Evolutionary conservation across 1,284 basidiomycete species (phyloP), one percentile per base, ranked within the genome.

Genomic region (Sporisorium iseilematis-ciliati): DNA sequence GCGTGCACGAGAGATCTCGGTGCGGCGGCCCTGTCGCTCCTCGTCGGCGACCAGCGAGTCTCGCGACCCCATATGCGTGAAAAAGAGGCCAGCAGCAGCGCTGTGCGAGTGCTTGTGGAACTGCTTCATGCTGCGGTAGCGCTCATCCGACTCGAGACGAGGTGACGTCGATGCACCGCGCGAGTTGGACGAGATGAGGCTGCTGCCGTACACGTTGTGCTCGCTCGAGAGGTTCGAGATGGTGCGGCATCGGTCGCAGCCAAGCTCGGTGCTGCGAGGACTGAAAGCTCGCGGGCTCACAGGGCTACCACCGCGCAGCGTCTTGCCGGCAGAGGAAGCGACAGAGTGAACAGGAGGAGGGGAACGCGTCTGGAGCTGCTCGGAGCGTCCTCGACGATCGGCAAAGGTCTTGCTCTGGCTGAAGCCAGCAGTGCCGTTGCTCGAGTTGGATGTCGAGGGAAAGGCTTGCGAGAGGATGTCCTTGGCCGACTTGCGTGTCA

Each of bases 61-160:
- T 14, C 57, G 67, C 46, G 58, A 65, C 42, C 59, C 41, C 58
- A 76, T 61, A 46, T 76, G 74, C 2, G 74, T 76, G 56, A 76
- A 76, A 63, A 60, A 68, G 51, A 79, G 70, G 14, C 75, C 71
- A 23, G 75, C 77, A 31, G 65, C 64, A 14, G 77, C 77, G 52
- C 75, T 77, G 68, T 79, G 77, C 43, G 77, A 77, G 62, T 79
- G 77, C 64, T 75, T 70, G 67, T 79, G 77, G 43, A 61, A 53
- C 43, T 75, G 73, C 67, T 54, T 71, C 61, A 71, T 63, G 57
- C 67, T 66, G 51, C 72, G 72, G 57, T 65, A 65, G 35, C 65
- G 61, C 51, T 65, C 65, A 23, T 69, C 58, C 14, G 55, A 41
- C 33, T 66, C 67, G 18, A 57, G 49, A 16, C 57, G 53, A 16